Evolutionary conservation across 352 stramenopile genomes (phyloP).

Genomic region (Pythium sukuiense): DNA sequence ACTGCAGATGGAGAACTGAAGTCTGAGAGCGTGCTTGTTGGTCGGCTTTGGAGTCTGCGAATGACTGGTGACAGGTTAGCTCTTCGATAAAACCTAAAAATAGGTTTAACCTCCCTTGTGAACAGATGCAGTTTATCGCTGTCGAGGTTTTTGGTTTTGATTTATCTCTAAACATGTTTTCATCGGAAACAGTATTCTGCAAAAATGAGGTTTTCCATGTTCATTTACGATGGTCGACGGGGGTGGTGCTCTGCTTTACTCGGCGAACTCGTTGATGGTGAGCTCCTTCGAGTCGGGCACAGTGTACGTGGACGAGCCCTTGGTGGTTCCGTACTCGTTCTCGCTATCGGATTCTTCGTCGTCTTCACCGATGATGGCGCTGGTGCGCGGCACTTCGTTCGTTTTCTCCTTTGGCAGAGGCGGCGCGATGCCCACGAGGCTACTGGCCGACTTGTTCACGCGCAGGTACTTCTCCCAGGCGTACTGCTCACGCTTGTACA

Average conservation of each 20-base stretch:
- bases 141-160: constrained; percentile 9
- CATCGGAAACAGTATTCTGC: background rate
- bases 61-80: background rate
- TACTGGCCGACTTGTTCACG: constrained; percentile 52
- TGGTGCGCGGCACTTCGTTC: constrained; percentile 11
- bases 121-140: background rate
- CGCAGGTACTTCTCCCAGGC: constrained; percentile 85
- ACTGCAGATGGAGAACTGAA: background rate
- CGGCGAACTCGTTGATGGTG: constrained; percentile 73
- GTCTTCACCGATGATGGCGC: constrained; percentile 38
- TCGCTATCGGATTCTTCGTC: constrained; percentile 26
- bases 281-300: constrained; percentile 67
- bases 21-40: background rate
- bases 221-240: background rate
- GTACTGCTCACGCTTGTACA: constrained; percentile 87
- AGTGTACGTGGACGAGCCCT: constrained; percentile 25
- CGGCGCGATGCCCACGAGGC: constrained; percentile 54
- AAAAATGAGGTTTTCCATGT: constrained; percentile 2
- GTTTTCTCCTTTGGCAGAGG: constrained; percentile 35
- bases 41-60: background rate
- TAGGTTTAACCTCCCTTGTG: background rate
- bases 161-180: constrained; percentile 10
- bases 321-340: constrained; percentile 25
- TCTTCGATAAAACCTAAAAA: background rate
- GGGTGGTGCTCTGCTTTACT: constrained; percentile 37